Evolutionary conservation across 371 early-diverging fungal genomes (phyloP).

Genomic region (Mucor ambiguus): DNA sequence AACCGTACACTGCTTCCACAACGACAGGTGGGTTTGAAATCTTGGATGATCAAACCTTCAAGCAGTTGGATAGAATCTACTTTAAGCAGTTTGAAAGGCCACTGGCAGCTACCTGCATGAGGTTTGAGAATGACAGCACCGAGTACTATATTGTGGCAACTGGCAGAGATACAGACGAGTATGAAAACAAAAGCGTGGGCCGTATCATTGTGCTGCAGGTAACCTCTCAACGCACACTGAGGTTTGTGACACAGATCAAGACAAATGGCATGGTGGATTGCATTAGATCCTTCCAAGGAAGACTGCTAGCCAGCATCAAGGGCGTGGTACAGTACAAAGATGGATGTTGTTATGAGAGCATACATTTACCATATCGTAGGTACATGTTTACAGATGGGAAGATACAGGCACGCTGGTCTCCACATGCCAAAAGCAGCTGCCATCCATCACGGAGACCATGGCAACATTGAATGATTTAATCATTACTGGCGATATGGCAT

Average conservation of each 20-base stretch:
- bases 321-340: slow-evolving; percentile 39
- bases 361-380: slow-evolving; percentile 7
- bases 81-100: slow-evolving; percentile 52
- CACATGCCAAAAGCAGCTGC: slow-evolving; percentile 27
- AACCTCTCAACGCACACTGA: slow-evolving; percentile 43
- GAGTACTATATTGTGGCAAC: slow-evolving; percentile 67
- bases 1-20: slow-evolving; percentile 25
- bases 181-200: slow-evolving; percentile 57
- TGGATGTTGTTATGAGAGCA: not conserved
- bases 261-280: slow-evolving; percentile 59
- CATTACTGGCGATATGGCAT: slow-evolving; percentile 38
- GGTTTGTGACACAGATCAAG: slow-evolving; percentile 38
- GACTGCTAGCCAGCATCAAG: slow-evolving; percentile 59
- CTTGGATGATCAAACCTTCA: slow-evolving; percentile 76
- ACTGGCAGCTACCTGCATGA: slow-evolving; percentile 33
- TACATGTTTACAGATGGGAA: slow-evolving; percentile 42
- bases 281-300: slow-evolving; percentile 49
- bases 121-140: slow-evolving; percentile 43
- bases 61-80: slow-evolving; percentile 57
- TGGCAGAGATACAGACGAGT: slow-evolving; percentile 50
- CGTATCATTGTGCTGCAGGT: slow-evolving; percentile 63
- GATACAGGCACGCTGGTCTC: slow-evolving; percentile 31
- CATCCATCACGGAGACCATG: slow-evolving; percentile 35
- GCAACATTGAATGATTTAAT: slow-evolving; percentile 28
- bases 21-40: slow-evolving; percentile 61